Conservation (phyloP, 768 basidiomycete species). For the Termitomyces sp. region DNA sequence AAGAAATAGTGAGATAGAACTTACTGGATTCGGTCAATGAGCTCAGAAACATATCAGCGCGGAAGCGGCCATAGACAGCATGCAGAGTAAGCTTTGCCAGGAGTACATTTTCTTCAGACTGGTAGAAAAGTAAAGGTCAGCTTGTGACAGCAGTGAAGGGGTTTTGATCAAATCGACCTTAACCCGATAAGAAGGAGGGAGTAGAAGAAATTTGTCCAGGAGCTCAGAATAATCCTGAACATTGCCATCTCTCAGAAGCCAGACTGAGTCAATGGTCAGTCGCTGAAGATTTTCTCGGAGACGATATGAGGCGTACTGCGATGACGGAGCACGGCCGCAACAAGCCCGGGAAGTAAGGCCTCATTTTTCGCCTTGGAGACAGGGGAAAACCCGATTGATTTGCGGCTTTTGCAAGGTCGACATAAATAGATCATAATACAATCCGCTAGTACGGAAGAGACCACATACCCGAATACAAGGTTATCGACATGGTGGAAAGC, state of each 20-base stretch:
- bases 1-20: conserved; percentile 20
- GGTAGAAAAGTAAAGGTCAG: not conserved
- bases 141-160: not conserved
- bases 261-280: conserved; percentile 37
- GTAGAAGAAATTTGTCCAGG: conserved; percentile 49
- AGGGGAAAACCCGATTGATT: conserved; percentile 35
- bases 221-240: conserved; percentile 46
- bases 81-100: conserved; percentile 77
- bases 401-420: conserved; percentile 29
- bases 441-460: not conserved
- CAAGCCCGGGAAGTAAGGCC: conserved; percentile 51
- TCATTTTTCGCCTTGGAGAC: conserved; percentile 28
- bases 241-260: conserved; percentile 55
- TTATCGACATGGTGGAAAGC: conserved; percentile 49
- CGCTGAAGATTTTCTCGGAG: not conserved
- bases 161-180: conserved; percentile 35
- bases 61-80: conserved; percentile 72
- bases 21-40: conserved; percentile 87
- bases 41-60: conserved; percentile 83
- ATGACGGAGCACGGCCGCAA: conserved; percentile 58
- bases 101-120: conserved; percentile 74
- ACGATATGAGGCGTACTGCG: conserved; percentile 46
- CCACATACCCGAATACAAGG: conserved; percentile 34
- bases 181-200: conserved; percentile 51
- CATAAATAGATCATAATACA: not conserved